These are phyloP conservation scores for Paraconiothyrium sp. DNA, from an alignment of 2,329 filamentous ascomycete species.

Conservation along the genomic window DNA sequence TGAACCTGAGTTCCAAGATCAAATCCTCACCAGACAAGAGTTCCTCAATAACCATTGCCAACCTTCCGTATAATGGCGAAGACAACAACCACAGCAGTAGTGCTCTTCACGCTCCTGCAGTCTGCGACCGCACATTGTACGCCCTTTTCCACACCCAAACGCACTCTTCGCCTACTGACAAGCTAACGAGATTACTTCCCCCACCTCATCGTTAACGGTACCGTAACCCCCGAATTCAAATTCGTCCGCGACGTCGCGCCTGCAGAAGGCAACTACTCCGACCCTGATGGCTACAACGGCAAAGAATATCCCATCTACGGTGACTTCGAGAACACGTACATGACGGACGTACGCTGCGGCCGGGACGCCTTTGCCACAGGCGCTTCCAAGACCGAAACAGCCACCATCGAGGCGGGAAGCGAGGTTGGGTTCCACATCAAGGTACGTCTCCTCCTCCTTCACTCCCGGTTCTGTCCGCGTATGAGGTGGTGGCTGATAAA, in stretches of 20 bases:
- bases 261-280: not conserved
- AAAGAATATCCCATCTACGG: slow-evolving; percentile 20
- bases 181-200: slow-evolving; percentile 18
- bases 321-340: slow-evolving; percentile 14
- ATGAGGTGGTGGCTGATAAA: too few relatives aligned
- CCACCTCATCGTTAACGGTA: slow-evolving; percentile 20
- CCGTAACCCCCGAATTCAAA: slow-evolving; percentile 19
- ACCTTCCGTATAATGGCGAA: not conserved
- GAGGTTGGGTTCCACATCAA: slow-evolving; percentile 16
- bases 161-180: not conserved
- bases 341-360: slow-evolving; percentile 20
- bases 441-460: not conserved
- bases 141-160: not conserved
- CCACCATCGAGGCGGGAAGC: slow-evolving; percentile 12
- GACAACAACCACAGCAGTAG: not conserved
- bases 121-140: slow-evolving; percentile 15
- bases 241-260: slow-evolving; percentile 11
- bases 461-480: not conserved
- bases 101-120: slow-evolving; percentile 11
- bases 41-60: not conserved
- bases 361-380: slow-evolving; percentile 8
- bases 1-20: not conserved
- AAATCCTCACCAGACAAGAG: not conserved
- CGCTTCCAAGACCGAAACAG: slow-evolving; percentile 12
- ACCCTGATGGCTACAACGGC: slow-evolving; percentile 16